These are phyloP conservation scores for Isatis lusitanica DNA, from an alignment of 441 rosid species.

Conservation along the genomic window DNA sequence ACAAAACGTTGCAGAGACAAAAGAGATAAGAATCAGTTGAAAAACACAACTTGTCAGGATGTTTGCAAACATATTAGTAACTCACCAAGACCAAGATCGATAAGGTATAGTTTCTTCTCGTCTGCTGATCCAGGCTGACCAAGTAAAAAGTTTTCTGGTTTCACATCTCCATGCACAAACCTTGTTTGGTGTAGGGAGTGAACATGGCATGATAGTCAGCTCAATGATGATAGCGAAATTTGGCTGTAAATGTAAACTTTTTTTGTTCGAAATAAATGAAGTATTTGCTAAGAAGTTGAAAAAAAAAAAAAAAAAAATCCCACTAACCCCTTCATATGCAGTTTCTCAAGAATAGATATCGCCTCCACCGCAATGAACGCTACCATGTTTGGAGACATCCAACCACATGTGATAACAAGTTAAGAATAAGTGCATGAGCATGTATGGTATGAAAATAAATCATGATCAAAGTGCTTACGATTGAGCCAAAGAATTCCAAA, in stretches of 20 bases:
- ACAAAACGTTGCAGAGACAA: conserved; percentile 5
- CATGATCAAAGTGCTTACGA: conserved; percentile 58
- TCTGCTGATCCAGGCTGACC: conserved; percentile 82
- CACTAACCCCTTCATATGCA: conserved; percentile 70
- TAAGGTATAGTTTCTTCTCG: conserved; percentile 82
- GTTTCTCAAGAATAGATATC: conserved; percentile 85
- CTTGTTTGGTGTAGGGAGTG: conserved; percentile 6
- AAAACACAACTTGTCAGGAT: not conserved
- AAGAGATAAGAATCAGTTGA: conserved; percentile 9
- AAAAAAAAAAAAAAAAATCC: not conserved
- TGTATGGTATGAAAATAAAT: too few relatives aligned
- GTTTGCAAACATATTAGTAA: conserved; percentile 13
- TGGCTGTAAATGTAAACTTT: too few relatives aligned
- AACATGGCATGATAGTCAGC: not conserved
- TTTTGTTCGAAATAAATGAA: not conserved
- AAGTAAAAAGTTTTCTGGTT: conserved; percentile 86
- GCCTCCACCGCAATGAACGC: conserved; percentile 97
- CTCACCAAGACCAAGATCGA: conserved; percentile 88
- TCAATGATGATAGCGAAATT: not conserved
- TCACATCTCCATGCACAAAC: conserved; percentile 92
- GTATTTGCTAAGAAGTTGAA: not conserved
- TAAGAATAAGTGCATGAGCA: too few relatives aligned
- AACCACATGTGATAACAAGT: conserved; percentile 39
- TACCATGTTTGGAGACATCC: conserved; percentile 80
- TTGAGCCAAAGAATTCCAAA: conserved; percentile 80